Base-by-base conservation (phyloP, 108 stramenopile species). In the Pelagomonas calceolata region DNA sequence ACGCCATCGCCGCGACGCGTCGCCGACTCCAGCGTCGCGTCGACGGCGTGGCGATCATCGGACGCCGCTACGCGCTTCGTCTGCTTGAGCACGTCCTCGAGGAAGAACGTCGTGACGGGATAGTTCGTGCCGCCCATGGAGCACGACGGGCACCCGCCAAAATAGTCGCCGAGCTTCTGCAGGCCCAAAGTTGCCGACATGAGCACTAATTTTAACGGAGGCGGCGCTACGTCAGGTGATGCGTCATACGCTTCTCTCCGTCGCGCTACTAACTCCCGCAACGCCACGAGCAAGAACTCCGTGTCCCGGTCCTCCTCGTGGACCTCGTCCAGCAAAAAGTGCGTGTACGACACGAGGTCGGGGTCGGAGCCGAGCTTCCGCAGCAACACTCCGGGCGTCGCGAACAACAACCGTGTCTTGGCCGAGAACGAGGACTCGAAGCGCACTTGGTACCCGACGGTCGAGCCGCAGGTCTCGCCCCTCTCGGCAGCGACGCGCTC, bases 321-420 rank as follows among this genome's bases (percentile, higher is more conserved):
- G 65, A 94, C 92, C 81, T 97, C 95, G 76, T 97, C 95, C 65
- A 97, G 86, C 34, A 95, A 75, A 36, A 97, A 80, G 76, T 94
- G 89, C 18, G 91, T 92, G 76, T 75, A 95, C 70, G 73, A 80
- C 67, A 63, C 60, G 60, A 86, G 71, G 37, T 66, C 65, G 0
- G 83, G 83, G 71, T 86, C 85, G 32, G 73, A 68, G 33, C 86
- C 78, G n/a, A 97, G 80, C 43, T 85, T 83, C 43, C 90, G 87
- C 66, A 97, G 77, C 30, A 97, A 77, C 18, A 97, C 76, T 16
- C 94, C 95, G 1, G 93, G 92, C 17, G 95, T 95, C 67, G 88
- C 78, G 75, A 94, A 94, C 30, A 91, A 63, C 26, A 95, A 75
- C 44, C 92, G 85, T 16, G 94, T 94, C 66, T 75, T 73, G n/a